Evolutionary conservation across 1,139 yeast species (phyloP).

Genomic region (Waltiozyma sp.): DNA sequence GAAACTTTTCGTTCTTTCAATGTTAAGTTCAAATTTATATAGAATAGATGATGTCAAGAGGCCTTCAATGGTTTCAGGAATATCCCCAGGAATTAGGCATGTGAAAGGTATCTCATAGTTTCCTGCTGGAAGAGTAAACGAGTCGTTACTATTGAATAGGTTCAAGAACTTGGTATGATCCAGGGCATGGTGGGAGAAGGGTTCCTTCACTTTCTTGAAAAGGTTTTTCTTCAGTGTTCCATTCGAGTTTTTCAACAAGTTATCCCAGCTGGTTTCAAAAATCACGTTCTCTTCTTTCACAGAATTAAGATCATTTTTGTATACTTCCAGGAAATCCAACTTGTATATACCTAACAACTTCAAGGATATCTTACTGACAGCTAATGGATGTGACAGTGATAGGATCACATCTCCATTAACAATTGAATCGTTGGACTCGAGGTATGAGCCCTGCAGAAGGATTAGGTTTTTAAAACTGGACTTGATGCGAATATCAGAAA

Average conservation of each 20-base stretch:
- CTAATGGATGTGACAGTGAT: conserved; percentile 39
- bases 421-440: conserved; percentile 42
- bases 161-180: background rate
- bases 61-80: conserved; percentile 63
- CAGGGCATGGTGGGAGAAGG: background rate
- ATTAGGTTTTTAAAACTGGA: conserved; percentile 44
- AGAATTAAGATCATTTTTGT: conserved; percentile 29
- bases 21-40: conserved; percentile 41
- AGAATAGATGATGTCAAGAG: conserved; percentile 43
- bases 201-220: conserved; percentile 21
- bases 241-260: conserved; percentile 35
- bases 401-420: conserved; percentile 48
- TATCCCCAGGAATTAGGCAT: conserved; percentile 43
- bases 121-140: conserved; percentile 46
- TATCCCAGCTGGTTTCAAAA: conserved; percentile 49
- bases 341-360: conserved; percentile 42
- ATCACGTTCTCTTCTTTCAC: conserved; percentile 40
- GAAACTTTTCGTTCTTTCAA: conserved; percentile 28
- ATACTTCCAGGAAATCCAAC: conserved; percentile 39
- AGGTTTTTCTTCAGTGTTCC: conserved; percentile 37
- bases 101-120: conserved; percentile 58
- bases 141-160: background rate
- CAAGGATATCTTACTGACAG: conserved; percentile 36
- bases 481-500: conserved; percentile 25
- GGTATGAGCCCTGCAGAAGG: conserved; percentile 45